A percentile compares a stretch with the other conserved stretches of the same genome.
Conservation (phyloP, 257 asterid species). For the Solanum ahanhuiri region DNA sequence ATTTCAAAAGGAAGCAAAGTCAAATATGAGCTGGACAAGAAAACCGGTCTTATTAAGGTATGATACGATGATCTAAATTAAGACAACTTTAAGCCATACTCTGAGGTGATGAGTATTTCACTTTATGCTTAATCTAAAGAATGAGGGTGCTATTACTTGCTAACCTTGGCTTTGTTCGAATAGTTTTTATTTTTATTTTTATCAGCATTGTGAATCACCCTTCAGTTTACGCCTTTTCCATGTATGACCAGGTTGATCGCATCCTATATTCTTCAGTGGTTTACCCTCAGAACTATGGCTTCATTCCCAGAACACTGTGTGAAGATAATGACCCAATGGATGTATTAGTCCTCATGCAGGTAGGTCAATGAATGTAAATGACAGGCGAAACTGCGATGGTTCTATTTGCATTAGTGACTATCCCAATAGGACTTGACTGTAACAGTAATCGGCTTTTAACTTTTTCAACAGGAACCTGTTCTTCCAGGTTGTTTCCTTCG, state of each 20-base stretch:
- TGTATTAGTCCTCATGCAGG: conserved; percentile 95
- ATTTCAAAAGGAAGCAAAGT: conserved; percentile 94
- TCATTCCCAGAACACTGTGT: conserved; percentile 89
- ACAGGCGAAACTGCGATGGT: neutral
- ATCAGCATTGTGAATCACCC: neutral
- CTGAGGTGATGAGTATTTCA: neutral
- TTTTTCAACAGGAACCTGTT: conserved; percentile 58
- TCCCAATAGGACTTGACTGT: neutral
- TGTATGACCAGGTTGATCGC: conserved; percentile 65
- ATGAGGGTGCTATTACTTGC: neutral
- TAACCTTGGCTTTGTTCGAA: neutral
- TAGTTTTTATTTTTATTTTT: too few relatives aligned
- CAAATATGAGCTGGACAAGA: conserved; percentile 92
- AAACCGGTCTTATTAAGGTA: conserved; percentile 92
- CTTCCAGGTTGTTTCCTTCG: conserved; percentile 91
- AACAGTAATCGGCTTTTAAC: neutral
- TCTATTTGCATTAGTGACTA: neutral
- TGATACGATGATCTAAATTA: neutral
- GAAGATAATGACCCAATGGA: conserved; percentile 98
- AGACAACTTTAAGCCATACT: neutral
- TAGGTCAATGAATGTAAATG: conserved; percentile 6
- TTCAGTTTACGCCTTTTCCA: neutral
- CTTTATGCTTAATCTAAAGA: neutral
- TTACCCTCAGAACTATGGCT: conserved; percentile 94
- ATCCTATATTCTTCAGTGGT: conserved; percentile 84